A percentile compares a stretch with the other conserved stretches of the same genome.
Evolutionary conservation across 306 rosid genomes (phyloP).

Genomic region (Carpinus fangiana): DNA sequence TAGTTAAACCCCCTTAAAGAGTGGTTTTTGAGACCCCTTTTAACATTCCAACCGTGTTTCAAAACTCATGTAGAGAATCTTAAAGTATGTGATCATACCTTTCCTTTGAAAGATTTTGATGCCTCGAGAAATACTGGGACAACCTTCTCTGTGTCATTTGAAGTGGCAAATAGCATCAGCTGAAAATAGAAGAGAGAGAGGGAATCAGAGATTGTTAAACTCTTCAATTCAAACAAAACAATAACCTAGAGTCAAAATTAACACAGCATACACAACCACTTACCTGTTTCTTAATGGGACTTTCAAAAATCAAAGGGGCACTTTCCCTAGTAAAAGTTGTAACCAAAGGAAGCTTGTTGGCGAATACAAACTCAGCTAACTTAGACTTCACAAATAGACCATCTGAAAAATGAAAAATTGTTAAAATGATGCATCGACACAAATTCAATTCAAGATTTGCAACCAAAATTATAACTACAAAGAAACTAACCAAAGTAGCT

Average conservation of each 20-base stretch:
- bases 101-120: conserved; percentile 85
- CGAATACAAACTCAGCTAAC: conserved; percentile 67
- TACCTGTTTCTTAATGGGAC: conserved; percentile 94
- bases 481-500: conserved; percentile 67
- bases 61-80: conserved; percentile 13
- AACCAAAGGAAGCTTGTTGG: conserved; percentile 91
- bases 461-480: background rate
- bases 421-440: conserved; percentile 5
- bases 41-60: background rate
- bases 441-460: conserved; percentile 10
- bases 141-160: conserved; percentile 69
- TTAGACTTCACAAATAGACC: conserved; percentile 72
- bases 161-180: conserved; percentile 73
- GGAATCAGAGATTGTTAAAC: conserved; percentile 8
- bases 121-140: conserved; percentile 74
- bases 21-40: background rate
- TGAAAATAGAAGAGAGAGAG: conserved; percentile 35
- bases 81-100: conserved; percentile 48
- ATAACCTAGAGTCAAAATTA: conserved; percentile 14
- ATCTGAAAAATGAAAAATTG: conserved; percentile 48
- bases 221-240: conserved; percentile 5
- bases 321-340: conserved; percentile 79
- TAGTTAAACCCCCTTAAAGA: too few species aligned
- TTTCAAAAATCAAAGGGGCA: conserved; percentile 84
- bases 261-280: conserved; percentile 1